These are phyloP conservation scores for Neocucurbitaria cava DNA, from an alignment of 2,329 filamentous ascomycete species.

Conservation along the genomic window DNA sequence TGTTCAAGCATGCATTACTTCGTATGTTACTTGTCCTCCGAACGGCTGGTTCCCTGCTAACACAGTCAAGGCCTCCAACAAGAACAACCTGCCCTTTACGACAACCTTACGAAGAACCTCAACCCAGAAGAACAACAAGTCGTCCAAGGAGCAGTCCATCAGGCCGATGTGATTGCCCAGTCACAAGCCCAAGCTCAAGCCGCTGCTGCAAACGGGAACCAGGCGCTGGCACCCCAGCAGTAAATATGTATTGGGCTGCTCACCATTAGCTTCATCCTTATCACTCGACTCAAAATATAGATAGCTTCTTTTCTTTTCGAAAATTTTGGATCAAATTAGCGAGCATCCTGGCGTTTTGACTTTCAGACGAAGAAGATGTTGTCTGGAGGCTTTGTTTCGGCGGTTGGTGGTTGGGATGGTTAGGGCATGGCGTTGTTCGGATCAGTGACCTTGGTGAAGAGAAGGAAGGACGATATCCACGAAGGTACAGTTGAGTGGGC, in stretches of 20 bases:
- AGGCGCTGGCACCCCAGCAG: slow-evolving; percentile 23
- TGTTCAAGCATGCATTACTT: slow-evolving; percentile 83
- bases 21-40: slow-evolving; percentile 66
- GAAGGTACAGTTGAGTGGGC: slow-evolving; percentile 23
- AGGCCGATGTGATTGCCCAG: slow-evolving; percentile 65
- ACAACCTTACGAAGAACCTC: slow-evolving; percentile 78
- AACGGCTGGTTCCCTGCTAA: slow-evolving; percentile 17
- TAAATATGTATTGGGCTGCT: slow-evolving; percentile 5
- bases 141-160: slow-evolving; percentile 77
- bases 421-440: slow-evolving; percentile 24
- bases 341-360: slow-evolving; percentile 43
- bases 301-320: slow-evolving; percentile 27
- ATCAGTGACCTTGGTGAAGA: slow-evolving; percentile 14
- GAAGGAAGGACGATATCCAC: slow-evolving; percentile 28
- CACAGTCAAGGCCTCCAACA: slow-evolving; percentile 77
- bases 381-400: slow-evolving; percentile 22
- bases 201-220: slow-evolving; percentile 31
- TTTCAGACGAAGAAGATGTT: slow-evolving; percentile 18
- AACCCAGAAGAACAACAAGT: slow-evolving; percentile 80
- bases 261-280: not conserved
- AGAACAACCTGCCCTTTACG: slow-evolving; percentile 89
- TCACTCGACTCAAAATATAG: slow-evolving; percentile 16
- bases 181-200: slow-evolving; percentile 32
- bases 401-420: slow-evolving; percentile 10
- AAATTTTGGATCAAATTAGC: slow-evolving; percentile 41